Conservation (phyloP, 441 rosid species). For the Pelargonium myrrhifolium region DNA sequence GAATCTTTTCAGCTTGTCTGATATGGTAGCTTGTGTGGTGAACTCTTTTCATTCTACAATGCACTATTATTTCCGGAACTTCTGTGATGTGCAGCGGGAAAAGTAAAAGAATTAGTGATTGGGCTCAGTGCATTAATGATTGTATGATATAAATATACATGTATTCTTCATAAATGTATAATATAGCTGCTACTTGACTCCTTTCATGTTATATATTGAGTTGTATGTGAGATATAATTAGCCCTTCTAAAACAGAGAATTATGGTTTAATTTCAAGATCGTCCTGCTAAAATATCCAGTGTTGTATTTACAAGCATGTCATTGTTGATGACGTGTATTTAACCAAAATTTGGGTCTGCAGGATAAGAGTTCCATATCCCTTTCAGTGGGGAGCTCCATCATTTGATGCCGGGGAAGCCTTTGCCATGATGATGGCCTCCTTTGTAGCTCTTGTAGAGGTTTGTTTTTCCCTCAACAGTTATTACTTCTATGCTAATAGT, state of each 20-base stretch:
- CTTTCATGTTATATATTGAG: not conserved
- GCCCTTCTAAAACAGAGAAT: slow-evolving; percentile 4
- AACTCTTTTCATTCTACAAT: not conserved
- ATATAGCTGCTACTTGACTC: not conserved
- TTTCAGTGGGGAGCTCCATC: slow-evolving; percentile 96
- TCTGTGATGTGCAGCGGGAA: too few relatives aligned
- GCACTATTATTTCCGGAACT: not conserved
- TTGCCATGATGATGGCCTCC: slow-evolving; percentile 98
- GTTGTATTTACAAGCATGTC: slow-evolving; percentile 11
- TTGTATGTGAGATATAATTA: slow-evolving; percentile 9
- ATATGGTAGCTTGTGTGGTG: not conserved
- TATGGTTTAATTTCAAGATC: not conserved
- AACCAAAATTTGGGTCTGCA: slow-evolving; percentile 29
- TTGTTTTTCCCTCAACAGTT: slow-evolving; percentile 15
- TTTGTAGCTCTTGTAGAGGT: slow-evolving; percentile 97
- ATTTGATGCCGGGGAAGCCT: slow-evolving; percentile 95
- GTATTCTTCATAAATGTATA: not conserved
- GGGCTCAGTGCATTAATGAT: too few relatives aligned
- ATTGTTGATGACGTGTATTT: slow-evolving; percentile 10
- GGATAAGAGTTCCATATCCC: slow-evolving; percentile 96
- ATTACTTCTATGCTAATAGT: slow-evolving; percentile 8
- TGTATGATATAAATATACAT: not conserved
- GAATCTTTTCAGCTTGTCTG: too few relatives aligned
- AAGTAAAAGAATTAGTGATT: too few relatives aligned
- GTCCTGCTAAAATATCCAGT: too few relatives aligned